Base-by-base conservation (phyloP, 1,284 basidiomycete species). In the Tilletia indica region DNA sequence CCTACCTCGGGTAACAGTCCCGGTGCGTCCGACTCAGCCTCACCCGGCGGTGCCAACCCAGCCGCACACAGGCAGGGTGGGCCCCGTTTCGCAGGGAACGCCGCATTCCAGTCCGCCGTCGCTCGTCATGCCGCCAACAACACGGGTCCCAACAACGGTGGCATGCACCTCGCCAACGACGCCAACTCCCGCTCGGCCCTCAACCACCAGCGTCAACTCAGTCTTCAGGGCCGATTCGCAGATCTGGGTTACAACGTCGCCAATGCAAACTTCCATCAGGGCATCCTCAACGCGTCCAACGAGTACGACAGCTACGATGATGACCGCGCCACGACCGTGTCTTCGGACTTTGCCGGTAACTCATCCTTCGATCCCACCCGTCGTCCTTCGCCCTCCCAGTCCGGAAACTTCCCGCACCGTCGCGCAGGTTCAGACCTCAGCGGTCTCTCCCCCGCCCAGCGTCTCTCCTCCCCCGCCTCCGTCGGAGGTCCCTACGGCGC, bases 71-170 rank as follows among this genome's bases (percentile, higher is more conserved):
- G 76, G 42, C 78, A 78, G 51, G 74, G 72, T 2, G 79, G 76
- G 6, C 79, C 80, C 68, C 75, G 79, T 25, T 82, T 81, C 48
- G 78, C 80, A 9, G 79, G 78, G 45, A 82, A 78, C 63, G 79
- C 77, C 19, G 79, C 79, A 39, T 81, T 80, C 58, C 80, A 82
- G 70, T 76, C 74, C 66, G 79, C 76, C 68, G 71, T 79, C 49
- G 80, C 78, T 49, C 76, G 80, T 16, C 76, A 80, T 51, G 42
- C 51, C 3, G 68, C 49, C 12, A 25, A 36, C 11, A 71, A 73
- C 25, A 72, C 69, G n/a, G 66, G 68, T 12, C 25, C 21, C 74
- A 75, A 38, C 51, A 71, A 67, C 64, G 67, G 67, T 4, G n/a
- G 19, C 39, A 11, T n/a, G 19, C 11, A n/a, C 8, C 38, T 25